These are phyloP conservation scores for Luzula sylvatica DNA, from an alignment of 176 grass and related monocot species.

Conservation along the genomic window DNA sequence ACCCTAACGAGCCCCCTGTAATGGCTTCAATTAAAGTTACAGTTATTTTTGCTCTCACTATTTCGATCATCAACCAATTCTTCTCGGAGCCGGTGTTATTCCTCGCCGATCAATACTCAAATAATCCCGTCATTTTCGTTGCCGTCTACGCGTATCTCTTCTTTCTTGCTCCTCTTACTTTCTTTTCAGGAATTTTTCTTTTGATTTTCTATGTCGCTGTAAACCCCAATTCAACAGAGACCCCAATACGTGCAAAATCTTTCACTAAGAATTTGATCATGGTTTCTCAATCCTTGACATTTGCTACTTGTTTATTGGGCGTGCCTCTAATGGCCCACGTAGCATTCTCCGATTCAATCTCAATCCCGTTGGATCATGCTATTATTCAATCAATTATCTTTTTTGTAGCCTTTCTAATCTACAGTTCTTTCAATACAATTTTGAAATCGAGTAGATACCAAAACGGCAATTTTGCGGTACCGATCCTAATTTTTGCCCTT, in stretches of 20 bases:
- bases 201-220: conserved; percentile 1
- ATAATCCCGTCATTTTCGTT: not conserved
- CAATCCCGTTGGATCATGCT: not conserved
- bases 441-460: not conserved
- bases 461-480: too few relatives aligned
- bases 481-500: not conserved
- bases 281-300: not conserved
- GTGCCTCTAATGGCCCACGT: not conserved
- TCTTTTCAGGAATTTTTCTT: not conserved
- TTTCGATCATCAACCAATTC: not conserved
- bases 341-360: not conserved
- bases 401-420: not conserved
- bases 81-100: not conserved
- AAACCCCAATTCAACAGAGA: not conserved
- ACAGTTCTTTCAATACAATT: not conserved
- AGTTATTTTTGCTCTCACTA: not conserved
- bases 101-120: not conserved
- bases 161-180: not conserved
- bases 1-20: too few relatives aligned
- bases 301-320: not conserved
- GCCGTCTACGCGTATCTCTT: not conserved
- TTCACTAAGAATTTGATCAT: not conserved
- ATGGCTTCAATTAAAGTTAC: not conserved
- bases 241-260: not conserved
- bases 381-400: not conserved